Conservation (phyloP, 2,329 filamentous ascomycete species). For the Colletotrichum tofieldiae region DNA sequence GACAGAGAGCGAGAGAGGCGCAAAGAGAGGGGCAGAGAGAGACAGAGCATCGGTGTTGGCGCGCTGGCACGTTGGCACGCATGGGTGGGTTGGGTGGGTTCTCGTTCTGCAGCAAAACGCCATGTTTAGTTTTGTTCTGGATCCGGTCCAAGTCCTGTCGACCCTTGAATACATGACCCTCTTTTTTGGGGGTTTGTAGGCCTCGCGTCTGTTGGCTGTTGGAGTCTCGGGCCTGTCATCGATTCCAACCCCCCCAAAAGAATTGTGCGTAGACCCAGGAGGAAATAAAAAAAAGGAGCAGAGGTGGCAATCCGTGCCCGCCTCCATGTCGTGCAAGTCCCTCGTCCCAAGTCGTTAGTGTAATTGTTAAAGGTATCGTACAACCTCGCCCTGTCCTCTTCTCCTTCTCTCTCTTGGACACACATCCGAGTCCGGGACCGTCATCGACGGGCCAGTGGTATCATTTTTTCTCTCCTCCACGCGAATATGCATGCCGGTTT, state of each 20-base stretch:
- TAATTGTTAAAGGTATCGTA: not conserved
- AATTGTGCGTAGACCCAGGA: not conserved
- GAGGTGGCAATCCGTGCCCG: not conserved
- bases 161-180: not conserved
- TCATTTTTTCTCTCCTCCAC: not conserved
- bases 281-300: too few species aligned
- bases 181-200: not conserved
- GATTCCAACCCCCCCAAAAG: not conserved
- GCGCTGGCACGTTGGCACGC: not conserved
- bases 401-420: too few species aligned
- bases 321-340: not conserved
- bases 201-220: not conserved
- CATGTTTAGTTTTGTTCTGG: not conserved
- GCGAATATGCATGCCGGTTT: not conserved
- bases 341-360: not conserved
- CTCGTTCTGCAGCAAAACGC: conserved; percentile 1
- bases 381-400: not conserved
- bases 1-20: too few species aligned
- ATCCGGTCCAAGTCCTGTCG: not conserved
- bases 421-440: not conserved
- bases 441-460: not conserved
- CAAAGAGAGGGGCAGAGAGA: too few species aligned
- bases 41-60: not conserved
- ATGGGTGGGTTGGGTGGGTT: not conserved
- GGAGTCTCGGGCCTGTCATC: not conserved